Evolutionary conservation across 1,139 yeast genomes (phyloP).

Genomic region (Pichia inconspicua): DNA sequence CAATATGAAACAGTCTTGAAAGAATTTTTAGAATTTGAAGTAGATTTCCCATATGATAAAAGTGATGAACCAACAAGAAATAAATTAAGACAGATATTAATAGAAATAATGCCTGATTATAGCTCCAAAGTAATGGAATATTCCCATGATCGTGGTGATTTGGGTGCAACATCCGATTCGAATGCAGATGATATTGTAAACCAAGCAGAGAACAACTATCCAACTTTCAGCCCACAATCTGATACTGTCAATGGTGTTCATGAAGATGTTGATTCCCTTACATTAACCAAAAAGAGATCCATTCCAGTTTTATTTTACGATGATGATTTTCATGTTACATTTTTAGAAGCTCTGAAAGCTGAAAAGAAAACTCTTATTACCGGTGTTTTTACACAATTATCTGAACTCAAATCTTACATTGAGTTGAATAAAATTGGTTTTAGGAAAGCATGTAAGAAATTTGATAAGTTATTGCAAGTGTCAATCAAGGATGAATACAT

Average conservation of each 20-base stretch:
- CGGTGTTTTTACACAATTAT: conserved; percentile 60
- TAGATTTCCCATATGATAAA: conserved; percentile 20
- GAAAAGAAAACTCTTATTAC: conserved; percentile 63
- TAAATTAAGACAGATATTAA: conserved; percentile 14
- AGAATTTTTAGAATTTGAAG: conserved; percentile 30
- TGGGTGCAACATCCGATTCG: background rate
- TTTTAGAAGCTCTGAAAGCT: conserved; percentile 46
- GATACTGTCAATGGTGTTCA: conserved; percentile 1
- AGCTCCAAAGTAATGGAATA: conserved; percentile 1
- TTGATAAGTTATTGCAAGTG: conserved; percentile 72
- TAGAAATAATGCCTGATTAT: conserved; percentile 10
- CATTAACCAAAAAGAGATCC: conserved; percentile 28
- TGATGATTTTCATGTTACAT: conserved; percentile 38
- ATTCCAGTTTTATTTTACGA: conserved; percentile 36
- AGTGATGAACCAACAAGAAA: conserved; percentile 15
- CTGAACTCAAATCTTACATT: conserved; percentile 76
- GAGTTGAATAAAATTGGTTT: conserved; percentile 85
- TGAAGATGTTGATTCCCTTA: conserved; percentile 20
- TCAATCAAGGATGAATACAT: conserved; percentile 48
- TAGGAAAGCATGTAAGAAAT: conserved; percentile 80
- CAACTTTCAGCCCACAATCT: background rate
- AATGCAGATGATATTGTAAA: background rate
- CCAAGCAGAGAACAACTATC: background rate
- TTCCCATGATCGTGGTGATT: background rate
- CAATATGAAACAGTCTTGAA: conserved; percentile 40